phyloP scores from a whole-genome alignment of 441 rosid species.

The Caryocar brasiliense region DNA sequence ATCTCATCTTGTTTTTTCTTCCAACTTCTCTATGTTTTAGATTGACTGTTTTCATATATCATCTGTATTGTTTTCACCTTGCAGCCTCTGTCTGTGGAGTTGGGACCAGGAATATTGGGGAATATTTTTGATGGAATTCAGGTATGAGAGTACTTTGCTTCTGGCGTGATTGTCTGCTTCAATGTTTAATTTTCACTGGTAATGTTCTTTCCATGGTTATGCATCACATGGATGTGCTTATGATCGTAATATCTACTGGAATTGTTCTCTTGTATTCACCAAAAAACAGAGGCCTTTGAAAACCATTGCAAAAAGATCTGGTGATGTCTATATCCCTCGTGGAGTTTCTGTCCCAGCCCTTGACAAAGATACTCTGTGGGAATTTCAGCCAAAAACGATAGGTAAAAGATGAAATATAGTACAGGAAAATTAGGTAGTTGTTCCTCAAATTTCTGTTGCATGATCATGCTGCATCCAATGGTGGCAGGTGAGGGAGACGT shows the following conservation, averaged over 20 bases:
- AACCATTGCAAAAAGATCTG: constrained; percentile 87
- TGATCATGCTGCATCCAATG: not conserved
- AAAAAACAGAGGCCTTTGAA: constrained; percentile 87
- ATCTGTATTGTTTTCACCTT: constrained; percentile 11
- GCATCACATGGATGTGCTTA: too few relatives aligned
- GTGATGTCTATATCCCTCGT: constrained; percentile 97
- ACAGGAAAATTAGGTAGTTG: constrained; percentile 1
- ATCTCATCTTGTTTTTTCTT: not conserved
- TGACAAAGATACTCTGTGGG: constrained; percentile 92
- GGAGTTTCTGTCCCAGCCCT: constrained; percentile 97
- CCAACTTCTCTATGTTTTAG: not conserved
- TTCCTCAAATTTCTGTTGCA: not conserved
- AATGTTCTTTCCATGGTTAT: not conserved
- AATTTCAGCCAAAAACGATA: constrained; percentile 81
- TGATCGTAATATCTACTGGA: not conserved
- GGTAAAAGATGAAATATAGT: constrained; percentile 32
- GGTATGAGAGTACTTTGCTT: constrained; percentile 32
- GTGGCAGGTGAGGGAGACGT: constrained; percentile 83
- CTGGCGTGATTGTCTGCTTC: not conserved
- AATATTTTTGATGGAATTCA: constrained; percentile 98
- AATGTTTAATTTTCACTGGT: not conserved
- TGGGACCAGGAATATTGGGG: constrained; percentile 98
- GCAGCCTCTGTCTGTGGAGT: constrained; percentile 96
- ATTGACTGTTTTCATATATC: constrained; percentile 8
- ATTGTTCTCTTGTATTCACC: constrained; percentile 1